Conservation (phyloP, 2,329 filamentous ascomycete genomes). For the Hypoxylon sp. region DNA sequence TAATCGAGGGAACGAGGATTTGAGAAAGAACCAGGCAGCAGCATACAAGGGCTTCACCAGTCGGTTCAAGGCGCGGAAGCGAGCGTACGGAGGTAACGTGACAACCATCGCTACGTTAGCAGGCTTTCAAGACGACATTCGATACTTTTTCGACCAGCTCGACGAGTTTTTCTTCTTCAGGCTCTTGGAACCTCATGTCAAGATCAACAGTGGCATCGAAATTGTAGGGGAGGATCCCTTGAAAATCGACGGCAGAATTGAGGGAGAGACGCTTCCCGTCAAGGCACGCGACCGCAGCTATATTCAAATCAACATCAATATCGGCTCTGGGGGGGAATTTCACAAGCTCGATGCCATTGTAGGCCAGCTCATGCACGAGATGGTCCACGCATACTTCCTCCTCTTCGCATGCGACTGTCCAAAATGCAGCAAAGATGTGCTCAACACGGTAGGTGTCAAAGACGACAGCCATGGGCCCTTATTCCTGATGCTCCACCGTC, state of each 20-base stretch:
- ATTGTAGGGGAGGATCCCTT: slow-evolving; percentile 18
- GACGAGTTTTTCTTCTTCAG: slow-evolving; percentile 48
- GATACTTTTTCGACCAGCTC: slow-evolving; percentile 23
- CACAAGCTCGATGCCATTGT: slow-evolving; percentile 30
- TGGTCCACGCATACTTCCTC: slow-evolving; percentile 42
- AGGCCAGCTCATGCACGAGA: slow-evolving; percentile 43
- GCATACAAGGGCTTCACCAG: slow-evolving; percentile 18
- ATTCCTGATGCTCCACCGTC: slow-evolving; percentile 46
- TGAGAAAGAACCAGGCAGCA: slow-evolving; percentile 28
- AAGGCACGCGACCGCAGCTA: neutral
- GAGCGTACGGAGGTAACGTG: slow-evolving; percentile 1
- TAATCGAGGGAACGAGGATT: slow-evolving; percentile 16
- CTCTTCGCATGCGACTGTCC: slow-evolving; percentile 39
- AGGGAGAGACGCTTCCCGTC: slow-evolving; percentile 10
- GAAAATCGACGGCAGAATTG: neutral
- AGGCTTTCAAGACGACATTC: slow-evolving; percentile 6
- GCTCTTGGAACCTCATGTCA: slow-evolving; percentile 10
- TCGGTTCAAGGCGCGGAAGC: slow-evolving; percentile 7
- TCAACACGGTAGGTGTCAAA: slow-evolving; percentile 39
- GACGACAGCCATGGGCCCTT: slow-evolving; percentile 43
- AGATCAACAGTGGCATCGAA: slow-evolving; percentile 24
- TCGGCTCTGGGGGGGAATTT: neutral
- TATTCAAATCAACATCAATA: slow-evolving; percentile 27
- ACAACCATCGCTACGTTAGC: neutral
- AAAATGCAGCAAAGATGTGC: slow-evolving; percentile 20